A percentile compares a stretch with the other conserved stretches of the same genome.
Conservation (phyloP, 2,329 filamentous ascomycete genomes). For the Diaporthe sp. region DNA sequence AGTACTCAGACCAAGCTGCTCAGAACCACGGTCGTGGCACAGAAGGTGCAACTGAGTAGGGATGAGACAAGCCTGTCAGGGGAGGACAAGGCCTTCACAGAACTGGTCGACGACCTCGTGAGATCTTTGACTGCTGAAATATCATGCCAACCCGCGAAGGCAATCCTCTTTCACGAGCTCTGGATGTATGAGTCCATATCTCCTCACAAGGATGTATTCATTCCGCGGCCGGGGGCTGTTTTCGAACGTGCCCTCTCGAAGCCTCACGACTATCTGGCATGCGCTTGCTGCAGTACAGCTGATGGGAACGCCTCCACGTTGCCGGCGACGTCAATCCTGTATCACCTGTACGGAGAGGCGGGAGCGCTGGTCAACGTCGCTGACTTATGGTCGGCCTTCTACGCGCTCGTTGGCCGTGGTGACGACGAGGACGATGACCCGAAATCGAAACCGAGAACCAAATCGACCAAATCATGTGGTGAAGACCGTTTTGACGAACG, state of each 20-base stretch:
- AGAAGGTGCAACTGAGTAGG: conserved; percentile 84
- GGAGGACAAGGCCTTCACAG: conserved; percentile 79
- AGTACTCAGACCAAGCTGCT: conserved; percentile 78
- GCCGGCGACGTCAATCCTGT: conserved; percentile 80
- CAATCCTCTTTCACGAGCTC: conserved; percentile 76
- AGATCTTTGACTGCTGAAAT: conserved; percentile 59
- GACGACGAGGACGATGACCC: conserved; percentile 55
- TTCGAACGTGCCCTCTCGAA: conserved; percentile 79
- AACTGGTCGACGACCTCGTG: conserved; percentile 71
- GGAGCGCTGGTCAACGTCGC: conserved; percentile 83
- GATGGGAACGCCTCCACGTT: conserved; percentile 69
- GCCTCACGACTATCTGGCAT: conserved; percentile 84
- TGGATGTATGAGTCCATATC: conserved; percentile 81
- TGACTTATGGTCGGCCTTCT: conserved; percentile 85
- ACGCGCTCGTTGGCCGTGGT: conserved; percentile 68
- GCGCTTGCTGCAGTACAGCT: conserved; percentile 73
- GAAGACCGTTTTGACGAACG: conserved; percentile 64
- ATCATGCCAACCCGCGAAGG: conserved; percentile 55
- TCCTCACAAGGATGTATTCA: conserved; percentile 81
- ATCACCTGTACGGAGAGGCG: conserved; percentile 84
- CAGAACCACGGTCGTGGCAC: conserved; percentile 83
- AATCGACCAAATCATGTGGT: conserved; percentile 42
- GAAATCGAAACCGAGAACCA: conserved; percentile 53
- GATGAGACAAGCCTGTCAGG: conserved; percentile 79
- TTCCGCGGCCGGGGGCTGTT: conserved; percentile 78